Evolutionary conservation across 106 monocot genomes (phyloP), one percentile per base, ranked within the genome.

Genomic region (Phalaenopsis aphrodite): DNA sequence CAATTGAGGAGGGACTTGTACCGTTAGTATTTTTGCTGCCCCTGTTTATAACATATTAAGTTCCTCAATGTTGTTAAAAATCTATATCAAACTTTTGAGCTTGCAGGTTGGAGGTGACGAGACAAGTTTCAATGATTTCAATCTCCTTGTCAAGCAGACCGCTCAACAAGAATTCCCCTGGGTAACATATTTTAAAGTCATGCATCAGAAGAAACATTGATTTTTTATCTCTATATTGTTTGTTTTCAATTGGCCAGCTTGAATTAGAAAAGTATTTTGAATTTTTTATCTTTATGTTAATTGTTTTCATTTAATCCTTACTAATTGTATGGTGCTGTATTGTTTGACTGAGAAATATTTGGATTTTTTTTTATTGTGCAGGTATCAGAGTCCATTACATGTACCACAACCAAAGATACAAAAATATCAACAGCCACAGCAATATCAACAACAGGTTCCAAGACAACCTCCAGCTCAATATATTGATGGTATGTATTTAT

Each of bases 1-100:
- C 98, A 45, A 94, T 99, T 86, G 94, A 99, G 80, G 98, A 99
- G 83, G 98, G 98, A 79, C 98, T 99, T 83, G 89, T 99, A 48
- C 97, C 97, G 97, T 89, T 92, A 85, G 83, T 87, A 15, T 81
- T 73, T 82, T 18, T 3, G 19, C 5, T 81, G 37, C 52, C 42
- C 21, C 5, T 77, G 23, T 77, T 12, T 43, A 76, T 46, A 21
- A 52, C 10, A n/a, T 37, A 36, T 57, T 48, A 8, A 76, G 52
- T 23, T 0, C 1, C 4, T 45, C 11, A 14, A 73, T 56, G 11
- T 38, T 36, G 36, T 5, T 84, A 42, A 61, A 67, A 24, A 16
- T 39, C 10, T 15, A 37, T 76, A 16, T 23, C 43, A 36, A 75
- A 5, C 69, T 74, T 15, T 78, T 46, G 55, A 39, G 8, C 61